Evolutionary conservation across 495 filamentous ascomycete species (phyloP).

Genomic region (Aspergillus sclerotioniger): DNA sequence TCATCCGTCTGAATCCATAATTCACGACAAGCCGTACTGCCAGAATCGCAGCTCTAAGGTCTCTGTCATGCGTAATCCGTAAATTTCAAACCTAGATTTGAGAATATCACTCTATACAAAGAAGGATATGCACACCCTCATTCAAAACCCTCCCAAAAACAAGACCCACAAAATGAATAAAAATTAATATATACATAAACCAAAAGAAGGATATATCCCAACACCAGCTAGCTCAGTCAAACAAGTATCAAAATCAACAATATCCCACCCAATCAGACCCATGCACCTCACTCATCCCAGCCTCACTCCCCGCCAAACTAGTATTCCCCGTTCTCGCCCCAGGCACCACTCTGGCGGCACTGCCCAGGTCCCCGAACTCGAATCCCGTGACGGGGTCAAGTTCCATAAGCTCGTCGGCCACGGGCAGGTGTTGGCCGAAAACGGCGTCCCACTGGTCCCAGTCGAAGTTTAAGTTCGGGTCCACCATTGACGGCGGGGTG

Average conservation of each 20-base stretch:
- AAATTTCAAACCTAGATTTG: background rate
- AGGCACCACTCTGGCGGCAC: constrained; percentile 4
- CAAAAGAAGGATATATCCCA: too few species aligned
- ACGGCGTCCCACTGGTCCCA: constrained; percentile 54
- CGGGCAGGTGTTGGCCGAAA: constrained; percentile 47
- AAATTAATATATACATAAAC: background rate
- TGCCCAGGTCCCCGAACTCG: constrained; percentile 34
- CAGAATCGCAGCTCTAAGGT: too few species aligned
- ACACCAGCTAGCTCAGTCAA: too few species aligned
- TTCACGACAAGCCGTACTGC: too few species aligned
- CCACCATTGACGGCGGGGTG: constrained; percentile 45
- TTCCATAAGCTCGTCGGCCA: constrained; percentile 48
- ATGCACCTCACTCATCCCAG: constrained; percentile 5
- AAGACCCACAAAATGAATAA: background rate
- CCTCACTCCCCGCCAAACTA: constrained; percentile 11
- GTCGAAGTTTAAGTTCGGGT: constrained; percentile 46
- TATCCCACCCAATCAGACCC: constrained; percentile 18
- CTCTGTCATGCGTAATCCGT: too few species aligned
- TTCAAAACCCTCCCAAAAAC: background rate
- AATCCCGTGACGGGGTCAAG: constrained; percentile 41
- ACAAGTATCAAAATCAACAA: constrained; percentile 7
- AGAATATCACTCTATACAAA: background rate
- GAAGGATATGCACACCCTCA: background rate
- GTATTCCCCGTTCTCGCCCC: constrained; percentile 3
- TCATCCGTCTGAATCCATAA: background rate